Evolutionary conservation across 73 alveolate species (phyloP), one percentile per base, ranked within the genome.

Genomic region (Tetrahymena borealis): DNA sequence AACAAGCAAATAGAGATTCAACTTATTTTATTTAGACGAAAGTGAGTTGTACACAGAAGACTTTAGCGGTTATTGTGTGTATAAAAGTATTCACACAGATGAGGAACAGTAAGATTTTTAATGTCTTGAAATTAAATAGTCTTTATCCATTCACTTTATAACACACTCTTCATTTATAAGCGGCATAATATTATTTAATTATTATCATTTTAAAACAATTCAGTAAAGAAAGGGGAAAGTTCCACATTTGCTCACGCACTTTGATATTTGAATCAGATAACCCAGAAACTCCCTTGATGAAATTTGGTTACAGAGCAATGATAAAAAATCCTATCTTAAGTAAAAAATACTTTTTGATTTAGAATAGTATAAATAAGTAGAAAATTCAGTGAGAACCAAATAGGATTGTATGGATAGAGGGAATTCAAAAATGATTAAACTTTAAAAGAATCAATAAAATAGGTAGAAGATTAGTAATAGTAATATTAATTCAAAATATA

Each of bases 21-120:
- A 96, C 38, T 92, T 95, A 32, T 92, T 93, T 77, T 95, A 93
- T 90, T 91, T 95, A 39, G 97, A 95, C 90, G 97, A 95, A n/a
- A 95, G 97, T 20, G 97, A 95, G 91, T 78, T 90, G 32, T 95
- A 95, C 38, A 37, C 91, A 33, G 79, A 85, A 94, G 96, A 95
- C 33, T 90, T 93, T 42, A 78, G 93, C 12, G 95, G 93, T 18
- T 79, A 79, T 40, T 79, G 90, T 6, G 39, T 40, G 1, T 41
- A 93, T 79, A 28, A 39, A 31, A 42, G 91, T 40, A 39, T 93
- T 91, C 77, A 77, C 32, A 93, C 43, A 39, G 93, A 90, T 13
- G 95, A 79, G n/a, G 95, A 93, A 36, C 32, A 91, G 95, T 93
- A 93, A 31, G 78, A 85, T 1, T 18, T 60, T 20, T 60, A 60